A percentile compares a stretch with the other conserved stretches of the same genome.
Conservation (phyloP, 2,329 filamentous ascomycete genomes). For the Neurospora sp. region DNA sequence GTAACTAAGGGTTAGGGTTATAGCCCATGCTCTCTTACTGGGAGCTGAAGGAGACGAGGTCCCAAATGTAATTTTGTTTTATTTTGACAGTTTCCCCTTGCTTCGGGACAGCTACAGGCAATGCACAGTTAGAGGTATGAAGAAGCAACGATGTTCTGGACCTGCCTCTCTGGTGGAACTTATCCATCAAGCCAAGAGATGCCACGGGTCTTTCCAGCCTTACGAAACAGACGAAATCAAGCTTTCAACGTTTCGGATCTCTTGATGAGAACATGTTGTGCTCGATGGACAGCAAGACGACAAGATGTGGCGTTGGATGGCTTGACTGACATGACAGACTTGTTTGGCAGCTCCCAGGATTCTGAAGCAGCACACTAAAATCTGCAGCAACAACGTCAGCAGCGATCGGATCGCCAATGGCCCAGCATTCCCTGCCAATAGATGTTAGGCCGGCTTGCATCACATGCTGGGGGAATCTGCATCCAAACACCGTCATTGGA, state of each 20-base stretch:
- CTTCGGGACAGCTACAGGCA: background rate
- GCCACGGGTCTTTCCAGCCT: background rate
- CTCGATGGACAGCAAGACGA: background rate
- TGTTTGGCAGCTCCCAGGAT: conserved; percentile 4
- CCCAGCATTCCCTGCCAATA: conserved; percentile 5
- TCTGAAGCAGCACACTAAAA: conserved; percentile 6
- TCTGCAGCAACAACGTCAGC: conserved; percentile 11
- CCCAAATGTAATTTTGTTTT: background rate
- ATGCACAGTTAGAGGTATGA: background rate
- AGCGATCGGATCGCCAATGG: conserved; percentile 9
- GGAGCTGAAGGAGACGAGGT: background rate
- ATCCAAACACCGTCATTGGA: background rate
- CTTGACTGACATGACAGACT: background rate
- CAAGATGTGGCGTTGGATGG: background rate
- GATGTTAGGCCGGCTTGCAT: conserved; percentile 9
- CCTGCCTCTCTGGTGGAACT: background rate
- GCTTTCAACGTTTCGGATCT: background rate
- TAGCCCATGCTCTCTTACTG: background rate
- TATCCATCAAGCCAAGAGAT: background rate
- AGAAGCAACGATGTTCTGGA: background rate
- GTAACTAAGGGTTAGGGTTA: background rate
- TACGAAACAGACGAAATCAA: background rate
- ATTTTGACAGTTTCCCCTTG: background rate
- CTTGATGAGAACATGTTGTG: background rate
- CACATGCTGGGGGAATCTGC: conserved; percentile 7